Conservation (phyloP, 106 monocot genomes). For the Dioscorea alata region DNA sequence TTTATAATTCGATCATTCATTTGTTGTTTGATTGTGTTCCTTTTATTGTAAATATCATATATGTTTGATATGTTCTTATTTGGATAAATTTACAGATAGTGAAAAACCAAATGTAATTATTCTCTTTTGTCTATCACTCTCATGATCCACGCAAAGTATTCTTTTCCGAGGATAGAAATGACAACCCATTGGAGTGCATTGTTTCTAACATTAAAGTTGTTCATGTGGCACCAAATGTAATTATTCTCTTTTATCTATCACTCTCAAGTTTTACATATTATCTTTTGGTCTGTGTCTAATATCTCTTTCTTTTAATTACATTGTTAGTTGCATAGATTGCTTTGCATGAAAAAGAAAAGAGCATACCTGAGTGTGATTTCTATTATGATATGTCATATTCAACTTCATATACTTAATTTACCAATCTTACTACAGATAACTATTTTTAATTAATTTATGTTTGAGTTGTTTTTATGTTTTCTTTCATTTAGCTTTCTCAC, state of each 20-base stretch:
- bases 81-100: too few species aligned
- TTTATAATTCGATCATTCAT: too few species aligned
- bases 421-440: slow-evolving; percentile 33
- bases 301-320: not conserved
- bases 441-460: not conserved
- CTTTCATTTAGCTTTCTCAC: too few species aligned
- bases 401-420: slow-evolving; percentile 44
- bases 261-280: not conserved
- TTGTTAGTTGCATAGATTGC: slow-evolving; percentile 12
- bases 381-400: slow-evolving; percentile 38
- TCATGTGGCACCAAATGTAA: slow-evolving; percentile 30
- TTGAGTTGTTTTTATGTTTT: not conserved
- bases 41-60: too few species aligned
- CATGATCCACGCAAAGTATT: too few species aligned
- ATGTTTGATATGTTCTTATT: too few species aligned
- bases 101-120: too few species aligned
- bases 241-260: not conserved
- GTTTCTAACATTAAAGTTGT: too few species aligned
- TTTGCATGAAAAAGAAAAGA: slow-evolving; percentile 7
- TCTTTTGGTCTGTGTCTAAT: not conserved
- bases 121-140: too few species aligned
- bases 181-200: too few species aligned
- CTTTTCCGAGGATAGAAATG: too few species aligned
- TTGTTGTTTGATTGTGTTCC: too few species aligned
- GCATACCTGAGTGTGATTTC: slow-evolving; percentile 14